Percentiles rank a stretch among this genome's conserved stretches.
Conservation (phyloP, 2,329 filamentous ascomycete genomes). For the Lachnellula suecica region DNA sequence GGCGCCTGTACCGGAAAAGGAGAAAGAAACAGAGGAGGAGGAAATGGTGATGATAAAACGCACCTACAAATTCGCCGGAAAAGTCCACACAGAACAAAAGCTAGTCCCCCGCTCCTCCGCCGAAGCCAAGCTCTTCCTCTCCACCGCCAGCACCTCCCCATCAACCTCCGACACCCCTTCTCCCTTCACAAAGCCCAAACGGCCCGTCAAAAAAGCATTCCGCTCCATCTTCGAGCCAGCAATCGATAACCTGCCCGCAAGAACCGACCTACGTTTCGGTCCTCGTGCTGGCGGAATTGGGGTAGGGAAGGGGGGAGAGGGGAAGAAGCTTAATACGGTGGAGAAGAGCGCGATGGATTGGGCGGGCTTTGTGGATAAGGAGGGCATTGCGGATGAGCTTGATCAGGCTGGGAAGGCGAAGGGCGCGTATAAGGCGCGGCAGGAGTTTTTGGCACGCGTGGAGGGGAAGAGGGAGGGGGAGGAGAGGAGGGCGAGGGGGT, state of each 20-base stretch:
- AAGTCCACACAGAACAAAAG: constrained; percentile 71
- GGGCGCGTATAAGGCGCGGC: constrained; percentile 58
- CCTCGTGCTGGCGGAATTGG: constrained; percentile 39
- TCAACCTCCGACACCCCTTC: constrained; percentile 26
- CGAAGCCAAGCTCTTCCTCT: constrained; percentile 64
- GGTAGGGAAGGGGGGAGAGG: constrained; percentile 44
- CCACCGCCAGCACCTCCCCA: constrained; percentile 38
- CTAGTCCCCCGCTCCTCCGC: constrained; percentile 63
- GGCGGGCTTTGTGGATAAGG: constrained; percentile 70
- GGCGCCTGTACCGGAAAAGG: constrained; percentile 5
- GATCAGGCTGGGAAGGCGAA: constrained; percentile 64
- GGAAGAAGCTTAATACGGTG: constrained; percentile 68
- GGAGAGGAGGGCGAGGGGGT: constrained; percentile 49
- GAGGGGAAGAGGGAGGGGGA: constrained; percentile 63
- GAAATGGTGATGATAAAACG: constrained; percentile 62
- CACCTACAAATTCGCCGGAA: constrained; percentile 73
- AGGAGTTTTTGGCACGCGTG: constrained; percentile 66
- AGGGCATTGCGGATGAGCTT: constrained; percentile 69
- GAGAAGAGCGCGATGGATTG: constrained; percentile 74
- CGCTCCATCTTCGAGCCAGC: constrained; percentile 63
- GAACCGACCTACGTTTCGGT: constrained; percentile 59
- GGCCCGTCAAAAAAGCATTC: constrained; percentile 35
- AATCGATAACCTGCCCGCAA: constrained; percentile 41
- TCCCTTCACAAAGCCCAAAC: constrained; percentile 34
- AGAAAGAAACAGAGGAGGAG: neutral